Conservation (phyloP, 23 red algal genomes). For the Gracilariopsis chorda region DNA sequence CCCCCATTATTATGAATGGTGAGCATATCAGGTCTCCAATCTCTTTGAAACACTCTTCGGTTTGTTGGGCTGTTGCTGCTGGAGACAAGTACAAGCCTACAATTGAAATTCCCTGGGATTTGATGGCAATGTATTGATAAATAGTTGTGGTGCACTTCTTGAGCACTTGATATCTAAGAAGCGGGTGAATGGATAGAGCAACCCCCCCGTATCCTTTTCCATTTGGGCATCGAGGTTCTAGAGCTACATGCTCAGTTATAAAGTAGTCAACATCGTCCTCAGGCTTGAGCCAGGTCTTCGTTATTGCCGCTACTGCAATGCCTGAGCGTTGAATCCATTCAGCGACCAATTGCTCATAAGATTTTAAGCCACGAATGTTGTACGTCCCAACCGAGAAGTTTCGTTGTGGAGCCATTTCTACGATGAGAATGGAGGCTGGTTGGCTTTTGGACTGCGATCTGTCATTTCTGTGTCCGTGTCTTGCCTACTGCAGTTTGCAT, state of each 20-base stretch:
- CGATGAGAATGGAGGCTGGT: background rate
- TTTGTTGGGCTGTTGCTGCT: background rate
- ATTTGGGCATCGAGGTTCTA: background rate
- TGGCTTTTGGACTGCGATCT: background rate
- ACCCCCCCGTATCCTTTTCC: constrained; percentile 6
- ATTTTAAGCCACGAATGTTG: background rate
- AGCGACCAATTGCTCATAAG: background rate
- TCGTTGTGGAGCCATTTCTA: background rate
- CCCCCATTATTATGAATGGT: constrained; percentile 7
- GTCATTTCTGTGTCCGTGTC: background rate
- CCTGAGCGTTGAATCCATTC: background rate
- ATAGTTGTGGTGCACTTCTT: background rate
- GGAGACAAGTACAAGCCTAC: background rate
- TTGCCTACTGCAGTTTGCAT: background rate
- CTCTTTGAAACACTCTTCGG: background rate
- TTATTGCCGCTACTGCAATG: background rate
- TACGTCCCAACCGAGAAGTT: background rate
- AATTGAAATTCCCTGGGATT: background rate
- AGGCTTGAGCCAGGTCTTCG: background rate
- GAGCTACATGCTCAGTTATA: background rate
- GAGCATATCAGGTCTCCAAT: background rate
- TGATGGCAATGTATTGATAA: background rate
- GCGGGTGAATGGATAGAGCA: background rate
- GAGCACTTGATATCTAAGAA: background rate
- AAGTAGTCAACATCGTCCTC: background rate